These are phyloP conservation scores for Elsinoe ampelina DNA, from an alignment of 2,329 filamentous ascomycete species.

Conservation along the genomic window DNA sequence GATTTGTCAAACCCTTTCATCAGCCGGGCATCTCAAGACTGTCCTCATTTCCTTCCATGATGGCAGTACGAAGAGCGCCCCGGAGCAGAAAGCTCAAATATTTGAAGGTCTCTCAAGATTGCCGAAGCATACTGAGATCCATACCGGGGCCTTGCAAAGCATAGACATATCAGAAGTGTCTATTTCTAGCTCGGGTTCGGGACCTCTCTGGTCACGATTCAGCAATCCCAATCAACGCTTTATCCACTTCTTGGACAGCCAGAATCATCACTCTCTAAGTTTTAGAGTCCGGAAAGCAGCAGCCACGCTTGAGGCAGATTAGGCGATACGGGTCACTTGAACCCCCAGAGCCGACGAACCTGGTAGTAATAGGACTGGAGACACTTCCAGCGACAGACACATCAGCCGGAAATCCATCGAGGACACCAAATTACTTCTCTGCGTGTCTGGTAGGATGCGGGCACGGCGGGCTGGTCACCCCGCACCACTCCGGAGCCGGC, in stretches of 20 bases:
- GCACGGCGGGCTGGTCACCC: background rate
- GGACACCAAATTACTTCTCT: background rate
- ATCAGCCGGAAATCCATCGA: no score
- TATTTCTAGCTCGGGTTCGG: background rate
- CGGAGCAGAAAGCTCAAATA: background rate
- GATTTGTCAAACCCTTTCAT: conserved; percentile 23
- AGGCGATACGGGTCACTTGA: no score
- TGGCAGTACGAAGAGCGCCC: background rate
- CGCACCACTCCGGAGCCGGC: background rate
- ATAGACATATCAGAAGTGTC: background rate
- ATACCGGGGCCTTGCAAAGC: background rate
- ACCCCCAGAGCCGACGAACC: no score
- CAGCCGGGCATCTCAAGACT: conserved; percentile 19
- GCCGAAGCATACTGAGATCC: background rate
- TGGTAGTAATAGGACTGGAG: no score
- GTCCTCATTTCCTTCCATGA: conserved; percentile 28
- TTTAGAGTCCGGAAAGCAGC: background rate
- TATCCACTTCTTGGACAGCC: background rate
- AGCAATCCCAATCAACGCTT: background rate
- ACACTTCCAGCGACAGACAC: no score
- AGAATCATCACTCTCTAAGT: background rate
- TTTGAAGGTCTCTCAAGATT: background rate
- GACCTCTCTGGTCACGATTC: no score
- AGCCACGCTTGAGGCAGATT: no score
- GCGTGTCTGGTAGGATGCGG: background rate